A percentile compares a stretch with the other conserved stretches of the same genome.
phyloP scores from a whole-genome alignment of 1,284 basidiomycete species.

The Rhodotorula glutinis region DNA sequence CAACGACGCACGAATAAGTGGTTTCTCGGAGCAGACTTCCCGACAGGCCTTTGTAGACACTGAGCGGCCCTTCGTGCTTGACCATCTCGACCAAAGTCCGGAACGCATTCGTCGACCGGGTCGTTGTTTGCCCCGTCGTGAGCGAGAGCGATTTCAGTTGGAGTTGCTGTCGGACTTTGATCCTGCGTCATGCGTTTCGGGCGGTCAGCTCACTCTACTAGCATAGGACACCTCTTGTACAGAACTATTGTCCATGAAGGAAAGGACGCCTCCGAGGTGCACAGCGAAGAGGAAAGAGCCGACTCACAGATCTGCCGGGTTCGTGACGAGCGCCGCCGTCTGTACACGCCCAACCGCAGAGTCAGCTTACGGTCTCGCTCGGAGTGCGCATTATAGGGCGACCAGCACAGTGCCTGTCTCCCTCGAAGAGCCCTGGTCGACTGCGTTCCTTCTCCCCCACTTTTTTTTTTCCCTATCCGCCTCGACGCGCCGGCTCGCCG shows the following conservation, averaged over 20 bases:
- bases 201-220: background rate
- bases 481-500: no score
- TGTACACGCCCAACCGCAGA: background rate
- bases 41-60: conserved; percentile 42
- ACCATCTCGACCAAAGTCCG: conserved; percentile 38
- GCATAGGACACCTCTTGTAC: no score
- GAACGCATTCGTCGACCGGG: conserved; percentile 33
- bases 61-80: conserved; percentile 28
- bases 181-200: conserved; percentile 1
- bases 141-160: conserved; percentile 10
- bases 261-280: background rate
- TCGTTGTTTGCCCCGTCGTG: conserved; percentile 3
- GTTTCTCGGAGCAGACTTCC: conserved; percentile 40
- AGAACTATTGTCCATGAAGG: no score
- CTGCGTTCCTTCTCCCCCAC: background rate
- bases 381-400: no score
- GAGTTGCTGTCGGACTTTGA: conserved; percentile 44
- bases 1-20: conserved; percentile 27
- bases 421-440: no score
- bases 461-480: no score
- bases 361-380: no score
- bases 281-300: background rate
- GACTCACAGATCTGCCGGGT: conserved; percentile 32
- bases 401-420: no score
- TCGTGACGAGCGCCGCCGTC: conserved; percentile 30